Evolutionary conservation across 2,329 filamentous ascomycete genomes (phyloP), one percentile per base, ranked within the genome.

Genomic region (Colletotrichum brevisporum): DNA sequence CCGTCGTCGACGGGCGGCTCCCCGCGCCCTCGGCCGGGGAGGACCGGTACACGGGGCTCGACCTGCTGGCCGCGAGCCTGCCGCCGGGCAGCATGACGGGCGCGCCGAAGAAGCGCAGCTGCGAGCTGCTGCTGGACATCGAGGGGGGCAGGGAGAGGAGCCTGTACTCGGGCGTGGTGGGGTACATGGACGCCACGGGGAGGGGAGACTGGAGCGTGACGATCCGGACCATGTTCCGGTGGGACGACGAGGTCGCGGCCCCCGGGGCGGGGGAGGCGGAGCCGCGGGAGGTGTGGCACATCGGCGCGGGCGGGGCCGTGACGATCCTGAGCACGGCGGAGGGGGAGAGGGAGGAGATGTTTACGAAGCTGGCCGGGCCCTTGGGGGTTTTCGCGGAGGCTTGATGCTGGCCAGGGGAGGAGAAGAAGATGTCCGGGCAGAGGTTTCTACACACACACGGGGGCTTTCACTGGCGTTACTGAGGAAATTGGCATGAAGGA

Each of bases 11-110:
- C 76, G 95, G 94, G 0, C 82, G 85, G 71, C 80, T 93, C 13
- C 83, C 85, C 0, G 56, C 72, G 6, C 2, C 21, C 21, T n/a
- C 57, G 15, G 41, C 64, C 36, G n/a, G 54, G n/a, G 54, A 57
- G 39, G 77, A 56, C n/a, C 68, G 73, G 6, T 83, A 87, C 67
- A 89, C 89, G 0, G 93, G 92, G 1, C 83, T 96, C 43, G 91
- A 95, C 68, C 91, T 95, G 4, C 87, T 98, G 0, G 89, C 92
- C 0, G 87, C 90, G 6, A 92, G 91, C 55, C 85, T 98, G 1
- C 95, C 96, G 0, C 94, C 96, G 0, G 95, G 96, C 0, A 95
- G 92, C 75, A 98, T 98, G 96, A 98, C 95, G 2, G 96, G 96
- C 6, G 95, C 95, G 0, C 96, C 95, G 0, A 98, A 98, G 84